Evolutionary conservation across 352 stramenopile species (phyloP), one percentile per base, ranked within the genome.

Genomic region (Hyaloperonospora brassicae): DNA sequence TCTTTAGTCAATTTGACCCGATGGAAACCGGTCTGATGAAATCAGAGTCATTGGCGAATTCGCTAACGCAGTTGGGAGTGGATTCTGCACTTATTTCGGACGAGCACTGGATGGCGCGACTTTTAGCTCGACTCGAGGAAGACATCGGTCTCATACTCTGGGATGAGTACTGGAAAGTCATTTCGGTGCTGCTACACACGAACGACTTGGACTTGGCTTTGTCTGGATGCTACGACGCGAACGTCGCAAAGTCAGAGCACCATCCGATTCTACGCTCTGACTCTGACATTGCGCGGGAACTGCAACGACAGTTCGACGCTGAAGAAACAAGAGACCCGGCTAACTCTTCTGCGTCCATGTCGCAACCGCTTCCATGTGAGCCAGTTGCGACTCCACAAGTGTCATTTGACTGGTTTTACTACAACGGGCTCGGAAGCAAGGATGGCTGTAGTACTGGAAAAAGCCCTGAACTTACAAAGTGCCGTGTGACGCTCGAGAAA

Each of bases 161-260:
- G 90, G 86, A 96, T 47, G 86, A 96, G 52, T 95, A 94, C 55
- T 97, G 90, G 90, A 93, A 89, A 46, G 70, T 79, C 13, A 64
- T 88, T 2, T 94, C 78, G 25, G 73, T 91, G 38, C 47, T 93
- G 23, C 45, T 93, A n/a, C 66, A 88, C 38, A 89, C 80, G 2
- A 69, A 63, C 12, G 73, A 91, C 52, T 57, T 91, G 9, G 73
- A 91, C 38, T 57, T 86, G 13, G 78, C 80, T 14, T 41, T 91
- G 21, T 78, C 67, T 12, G 80, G 76, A 6, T 57, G 72, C 17
- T 83, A 82, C 47, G 44, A 63, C 7, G 35, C 51, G 2, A 54
- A 52, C 30, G 23, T 23, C 13, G 38, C 31, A 23, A 14, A 45
- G 6, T 45, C 55, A 23, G 17, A 21, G 12, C 47, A 14, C 8